These are phyloP conservation scores for Geotrichum restrictum DNA, from an alignment of 1,139 yeast genomes.

Conservation along the genomic window DNA sequence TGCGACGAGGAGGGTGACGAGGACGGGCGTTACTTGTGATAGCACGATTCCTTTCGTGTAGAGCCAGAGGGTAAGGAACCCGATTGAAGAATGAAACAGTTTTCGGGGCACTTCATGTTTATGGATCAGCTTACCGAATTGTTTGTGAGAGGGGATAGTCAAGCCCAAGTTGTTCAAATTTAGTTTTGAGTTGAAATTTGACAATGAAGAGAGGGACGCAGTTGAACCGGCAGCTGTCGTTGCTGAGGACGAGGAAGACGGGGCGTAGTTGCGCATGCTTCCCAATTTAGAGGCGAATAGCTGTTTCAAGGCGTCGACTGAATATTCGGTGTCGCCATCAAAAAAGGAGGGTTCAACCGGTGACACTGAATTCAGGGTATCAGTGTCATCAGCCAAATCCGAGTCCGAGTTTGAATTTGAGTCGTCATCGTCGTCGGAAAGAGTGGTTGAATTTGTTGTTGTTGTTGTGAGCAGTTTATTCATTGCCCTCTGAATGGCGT, in stretches of 20 bases:
- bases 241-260: no score
- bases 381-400: neutral
- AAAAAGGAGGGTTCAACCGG: neutral
- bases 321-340: neutral
- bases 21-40: constrained; percentile 50
- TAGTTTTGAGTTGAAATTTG: no score
- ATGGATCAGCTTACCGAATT: constrained; percentile 52
- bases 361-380: constrained; percentile 1
- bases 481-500: neutral
- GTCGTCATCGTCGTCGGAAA: neutral
- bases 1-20: constrained; percentile 50
- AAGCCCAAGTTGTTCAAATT: no score
- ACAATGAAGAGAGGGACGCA: neutral
- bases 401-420: no score
- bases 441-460: neutral
- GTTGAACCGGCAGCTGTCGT: neutral
- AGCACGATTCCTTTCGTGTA: constrained; percentile 62
- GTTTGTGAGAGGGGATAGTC: constrained; percentile 35
- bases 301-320: neutral
- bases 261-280: no score
- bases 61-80: constrained; percentile 68
- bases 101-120: constrained; percentile 90
- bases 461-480: neutral
- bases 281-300: no score
- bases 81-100: constrained; percentile 80